Evolutionary conservation across 2,329 filamentous ascomycete species (phyloP).

Genomic region (Aspergillus caelatus): DNA sequence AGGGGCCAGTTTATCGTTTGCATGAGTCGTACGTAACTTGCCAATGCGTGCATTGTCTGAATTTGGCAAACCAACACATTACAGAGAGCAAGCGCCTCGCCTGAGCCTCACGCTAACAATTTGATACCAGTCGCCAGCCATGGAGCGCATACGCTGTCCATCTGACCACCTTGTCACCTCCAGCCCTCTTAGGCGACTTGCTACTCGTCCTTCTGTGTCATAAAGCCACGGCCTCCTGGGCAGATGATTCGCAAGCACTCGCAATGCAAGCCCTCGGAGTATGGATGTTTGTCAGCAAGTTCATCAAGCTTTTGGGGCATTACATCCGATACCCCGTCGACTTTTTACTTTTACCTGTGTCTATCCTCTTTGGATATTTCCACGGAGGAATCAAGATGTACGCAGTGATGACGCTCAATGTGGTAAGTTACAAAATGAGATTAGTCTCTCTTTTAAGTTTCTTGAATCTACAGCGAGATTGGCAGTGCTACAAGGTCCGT

Average conservation of each 20-base stretch:
- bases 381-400: slow-evolving; percentile 92
- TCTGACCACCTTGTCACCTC: slow-evolving; percentile 87
- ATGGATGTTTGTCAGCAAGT: slow-evolving; percentile 88
- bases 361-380: slow-evolving; percentile 87
- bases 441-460: slow-evolving; percentile 7
- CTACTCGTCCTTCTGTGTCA: slow-evolving; percentile 70
- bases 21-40: neutral
- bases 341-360: slow-evolving; percentile 77
- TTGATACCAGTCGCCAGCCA: slow-evolving; percentile 70
- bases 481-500: slow-evolving; percentile 7
- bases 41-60: slow-evolving; percentile 5
- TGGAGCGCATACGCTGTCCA: slow-evolving; percentile 95
- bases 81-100: slow-evolving; percentile 14
- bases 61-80: slow-evolving; percentile 15
- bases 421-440: slow-evolving; percentile 61
- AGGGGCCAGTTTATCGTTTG: neutral
- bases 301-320: slow-evolving; percentile 85
- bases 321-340: slow-evolving; percentile 84
- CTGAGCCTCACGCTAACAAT: slow-evolving; percentile 29
- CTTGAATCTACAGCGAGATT: slow-evolving; percentile 4
- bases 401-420: slow-evolving; percentile 77
- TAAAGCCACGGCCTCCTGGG: slow-evolving; percentile 67
- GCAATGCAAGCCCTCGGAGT: slow-evolving; percentile 65
- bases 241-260: slow-evolving; percentile 54
- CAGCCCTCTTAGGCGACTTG: slow-evolving; percentile 78